Evolutionary conservation across 2,329 filamentous ascomycete genomes (phyloP).

Genomic region (Tolypocladium tundrense): DNA sequence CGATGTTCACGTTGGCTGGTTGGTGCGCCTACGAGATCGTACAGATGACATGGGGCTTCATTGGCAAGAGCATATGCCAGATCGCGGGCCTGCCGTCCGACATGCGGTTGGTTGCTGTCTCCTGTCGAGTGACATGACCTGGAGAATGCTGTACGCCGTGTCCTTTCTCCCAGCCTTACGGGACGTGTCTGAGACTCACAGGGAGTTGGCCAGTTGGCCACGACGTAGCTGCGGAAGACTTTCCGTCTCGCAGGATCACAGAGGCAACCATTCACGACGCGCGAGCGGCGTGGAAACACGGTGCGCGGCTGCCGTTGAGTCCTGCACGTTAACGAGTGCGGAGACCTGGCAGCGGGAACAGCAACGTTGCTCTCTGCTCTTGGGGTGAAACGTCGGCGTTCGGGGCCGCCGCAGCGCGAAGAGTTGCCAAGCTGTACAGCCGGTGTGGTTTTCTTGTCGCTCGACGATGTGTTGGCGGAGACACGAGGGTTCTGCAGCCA

Average conservation of each 20-base stretch:
- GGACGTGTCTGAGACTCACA: too few relatives aligned
- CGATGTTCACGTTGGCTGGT: neutral
- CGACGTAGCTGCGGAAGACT: too few relatives aligned
- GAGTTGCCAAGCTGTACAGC: neutral
- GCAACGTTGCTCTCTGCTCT: too few relatives aligned
- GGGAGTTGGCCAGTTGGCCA: too few relatives aligned
- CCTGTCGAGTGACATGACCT: neutral
- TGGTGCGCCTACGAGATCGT: neutral
- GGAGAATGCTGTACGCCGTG: neutral
- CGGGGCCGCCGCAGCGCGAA: neutral
- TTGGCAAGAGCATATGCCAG: neutral
- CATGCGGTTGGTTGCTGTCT: neutral
- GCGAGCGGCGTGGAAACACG: too few relatives aligned
- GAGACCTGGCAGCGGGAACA: too few relatives aligned
- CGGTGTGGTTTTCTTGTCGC: neutral
- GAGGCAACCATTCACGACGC: too few relatives aligned
- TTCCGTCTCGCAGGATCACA: too few relatives aligned
- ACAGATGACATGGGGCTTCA: neutral
- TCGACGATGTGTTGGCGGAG: neutral
- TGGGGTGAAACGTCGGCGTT: too few relatives aligned
- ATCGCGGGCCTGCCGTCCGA: neutral
- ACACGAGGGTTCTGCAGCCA: neutral
- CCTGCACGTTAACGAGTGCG: too few relatives aligned
- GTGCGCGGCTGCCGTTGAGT: too few relatives aligned
- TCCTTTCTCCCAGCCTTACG: too few relatives aligned